Evolutionary conservation across 2,329 filamentous ascomycete genomes (phyloP), one percentile per base, ranked within the genome.

Genomic region (Phyllosticta citriasiana): DNA sequence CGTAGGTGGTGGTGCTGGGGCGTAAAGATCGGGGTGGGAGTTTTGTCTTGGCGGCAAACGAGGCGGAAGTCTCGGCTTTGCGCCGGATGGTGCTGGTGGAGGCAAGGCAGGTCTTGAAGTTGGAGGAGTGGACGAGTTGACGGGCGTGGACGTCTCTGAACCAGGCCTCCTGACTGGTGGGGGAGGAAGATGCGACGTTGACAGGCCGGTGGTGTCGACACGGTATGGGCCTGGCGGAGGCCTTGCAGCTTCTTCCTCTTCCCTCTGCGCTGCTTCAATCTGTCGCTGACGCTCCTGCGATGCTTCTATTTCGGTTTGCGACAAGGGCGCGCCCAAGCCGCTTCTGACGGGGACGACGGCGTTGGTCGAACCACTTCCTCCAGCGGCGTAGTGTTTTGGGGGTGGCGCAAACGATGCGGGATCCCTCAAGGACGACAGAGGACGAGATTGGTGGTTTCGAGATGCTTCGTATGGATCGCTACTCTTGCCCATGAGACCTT

Each of bases 341-440:
- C 14, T 51, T 53, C 16, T 33, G 14, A 54, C 54, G 25, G 53
- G 59, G 25, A 56, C 57, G 10, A 58, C 25, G 4, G 60, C 30
- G 22, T 25, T 53, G 12, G 53, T 35, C n/a, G 54, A 16, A n/a
- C 54, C 40, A 30, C 55, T n/a, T 19, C 27, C 52, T 40, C 57
- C 62, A 40, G 56, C 56, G 27, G n/a, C 59, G 10, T 57, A 54
- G 24, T 69, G 88, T 67, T 84, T 92, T 0, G 91, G 91, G 26
- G 91, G 91, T 25, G 91, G 89, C 2, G 84, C 90, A 71, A 96
- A 96, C 16, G 84, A 82, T 1, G 83, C 73, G 1, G 90, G 91
- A 70, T 96, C 91, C 70, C 84, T 86, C 30, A 96, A 80, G 3
- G 84, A 80, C 8, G 84, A 79, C 53, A 95, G 76, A 1, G 91